phyloP scores from a whole-genome alignment of 2,329 filamentous ascomycete species.

The Cladophialophora chaetospira region DNA sequence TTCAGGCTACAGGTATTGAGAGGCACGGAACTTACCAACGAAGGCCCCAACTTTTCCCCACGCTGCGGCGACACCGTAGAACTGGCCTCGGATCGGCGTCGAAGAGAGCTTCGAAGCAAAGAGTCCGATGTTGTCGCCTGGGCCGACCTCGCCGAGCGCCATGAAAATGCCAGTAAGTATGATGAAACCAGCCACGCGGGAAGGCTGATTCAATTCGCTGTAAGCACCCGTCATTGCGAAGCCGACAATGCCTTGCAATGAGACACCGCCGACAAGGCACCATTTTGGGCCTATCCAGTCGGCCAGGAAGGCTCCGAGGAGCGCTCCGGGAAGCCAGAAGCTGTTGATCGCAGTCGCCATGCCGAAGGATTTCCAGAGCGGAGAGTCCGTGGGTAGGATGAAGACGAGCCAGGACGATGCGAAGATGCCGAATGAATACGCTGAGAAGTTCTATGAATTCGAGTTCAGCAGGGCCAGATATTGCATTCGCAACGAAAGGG shows the following conservation, averaged over 20 bases:
- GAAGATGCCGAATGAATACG: slow-evolving; percentile 85
- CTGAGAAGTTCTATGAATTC: slow-evolving; percentile 62
- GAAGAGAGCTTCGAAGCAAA: slow-evolving; percentile 85
- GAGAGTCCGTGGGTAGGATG: slow-evolving; percentile 64
- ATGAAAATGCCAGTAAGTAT: slow-evolving; percentile 80
- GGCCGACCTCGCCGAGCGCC: slow-evolving; percentile 76
- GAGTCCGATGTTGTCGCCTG: slow-evolving; percentile 88
- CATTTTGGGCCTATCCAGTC: slow-evolving; percentile 79
- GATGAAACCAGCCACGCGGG: slow-evolving; percentile 73
- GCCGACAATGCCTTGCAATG: slow-evolving; percentile 73
- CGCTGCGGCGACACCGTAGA: slow-evolving; percentile 58
- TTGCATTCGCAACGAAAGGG: neutral
- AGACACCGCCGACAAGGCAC: slow-evolving; percentile 70
- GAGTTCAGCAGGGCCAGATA: neutral
- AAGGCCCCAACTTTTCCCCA: slow-evolving; percentile 66
- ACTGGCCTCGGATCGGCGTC: slow-evolving; percentile 78
- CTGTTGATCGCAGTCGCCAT: slow-evolving; percentile 88
- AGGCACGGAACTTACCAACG: too few species aligned
- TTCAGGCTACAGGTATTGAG: too few species aligned
- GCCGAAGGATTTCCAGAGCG: slow-evolving; percentile 77
- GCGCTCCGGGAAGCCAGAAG: slow-evolving; percentile 83
- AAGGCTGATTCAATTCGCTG: slow-evolving; percentile 62
- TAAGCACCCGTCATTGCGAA: slow-evolving; percentile 89
- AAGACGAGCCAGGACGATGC: slow-evolving; percentile 60
- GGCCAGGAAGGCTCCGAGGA: slow-evolving; percentile 73